Evolutionary conservation across 139 green algal species (phyloP), one percentile per base, ranked within the genome.

Genomic region (Spirogloea muscicola): DNA sequence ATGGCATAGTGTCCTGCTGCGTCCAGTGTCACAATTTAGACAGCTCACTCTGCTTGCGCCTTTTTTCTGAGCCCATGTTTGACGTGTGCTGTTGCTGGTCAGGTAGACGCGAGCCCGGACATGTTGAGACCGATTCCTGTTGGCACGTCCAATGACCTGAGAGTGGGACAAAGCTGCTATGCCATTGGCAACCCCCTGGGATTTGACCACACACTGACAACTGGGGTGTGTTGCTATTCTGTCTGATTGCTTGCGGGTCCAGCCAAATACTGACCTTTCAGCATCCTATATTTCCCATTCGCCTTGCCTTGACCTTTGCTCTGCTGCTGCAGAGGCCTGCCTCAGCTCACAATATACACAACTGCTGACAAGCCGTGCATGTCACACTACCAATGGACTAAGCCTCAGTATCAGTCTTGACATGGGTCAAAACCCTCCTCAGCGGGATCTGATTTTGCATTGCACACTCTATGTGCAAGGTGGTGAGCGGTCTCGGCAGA

Each of bases 161-260:
- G 44, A 13, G 84, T 88, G 13, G 84, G 84, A 1, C 83, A 88
- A 61, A 77, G 16, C 9, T 88, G 85, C 59, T 86, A 85, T 27
- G 84, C 84, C n/a, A 87, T 88, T 31, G 84, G 84, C 36, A 88
- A 88, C 49, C 84, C 84, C 27, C 86, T 82, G 42, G 84, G 84
- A 21, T 61, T 87, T 51, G 76, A 83, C 49, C 82, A 87, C 68
- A 87, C 83, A 44, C 52, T 87, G 33, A 89, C 68, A 1, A 86
- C 78, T 2, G 91, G 91, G 1, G 82, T 91, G 31, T 25, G 49
- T 43, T 68, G 55, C 49, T 60, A 29, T 3, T 60, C 16, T 60
- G 16, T 1, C n/a, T n/a, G n/a, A n/a, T n/a, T n/a, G n/a, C n/a
- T n/a, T n/a, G n/a, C n/a, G n/a, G n/a, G n/a, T n/a, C n/a, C n/a